Conservation (phyloP, 2,329 filamentous ascomycete species). For the Venturia asperata region DNA sequence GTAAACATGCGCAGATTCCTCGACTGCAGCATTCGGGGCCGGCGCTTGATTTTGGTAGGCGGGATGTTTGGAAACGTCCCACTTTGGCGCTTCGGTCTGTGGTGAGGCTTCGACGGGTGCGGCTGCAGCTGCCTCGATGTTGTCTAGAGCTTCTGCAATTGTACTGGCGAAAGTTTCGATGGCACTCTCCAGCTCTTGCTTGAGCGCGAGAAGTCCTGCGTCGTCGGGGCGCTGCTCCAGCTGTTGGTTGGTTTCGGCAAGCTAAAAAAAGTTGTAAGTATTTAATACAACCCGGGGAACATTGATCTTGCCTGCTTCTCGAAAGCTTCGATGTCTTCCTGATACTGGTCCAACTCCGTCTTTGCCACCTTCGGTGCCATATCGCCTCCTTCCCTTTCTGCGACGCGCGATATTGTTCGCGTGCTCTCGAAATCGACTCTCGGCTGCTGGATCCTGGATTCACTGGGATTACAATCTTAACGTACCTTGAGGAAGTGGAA, state of each 20-base stretch:
- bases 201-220: constrained; percentile 67
- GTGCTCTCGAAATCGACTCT: neutral
- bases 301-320: constrained; percentile 45
- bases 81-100: constrained; percentile 50
- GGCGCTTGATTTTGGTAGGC: constrained; percentile 53
- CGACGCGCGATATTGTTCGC: neutral
- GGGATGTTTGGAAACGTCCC: constrained; percentile 73
- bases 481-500: neutral
- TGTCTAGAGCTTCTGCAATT: constrained; percentile 63
- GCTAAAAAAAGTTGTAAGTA: constrained; percentile 39
- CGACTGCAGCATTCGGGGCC: constrained; percentile 29
- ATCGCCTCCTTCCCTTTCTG: neutral
- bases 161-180: constrained; percentile 58
- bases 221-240: constrained; percentile 76
- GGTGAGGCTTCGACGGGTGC: constrained; percentile 39
- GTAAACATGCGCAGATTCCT: constrained; percentile 50
- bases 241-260: constrained; percentile 69
- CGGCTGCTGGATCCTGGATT: constrained; percentile 9
- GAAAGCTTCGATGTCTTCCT: constrained; percentile 49
- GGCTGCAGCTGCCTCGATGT: constrained; percentile 58
- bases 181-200: constrained; percentile 73
- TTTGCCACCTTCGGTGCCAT: constrained; percentile 3
- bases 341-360: constrained; percentile 26
- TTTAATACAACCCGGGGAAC: constrained; percentile 4
- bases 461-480: neutral